phyloP scores from a whole-genome alignment of 352 stramenopile genomes.

The Pythium dissotocum region DNA sequence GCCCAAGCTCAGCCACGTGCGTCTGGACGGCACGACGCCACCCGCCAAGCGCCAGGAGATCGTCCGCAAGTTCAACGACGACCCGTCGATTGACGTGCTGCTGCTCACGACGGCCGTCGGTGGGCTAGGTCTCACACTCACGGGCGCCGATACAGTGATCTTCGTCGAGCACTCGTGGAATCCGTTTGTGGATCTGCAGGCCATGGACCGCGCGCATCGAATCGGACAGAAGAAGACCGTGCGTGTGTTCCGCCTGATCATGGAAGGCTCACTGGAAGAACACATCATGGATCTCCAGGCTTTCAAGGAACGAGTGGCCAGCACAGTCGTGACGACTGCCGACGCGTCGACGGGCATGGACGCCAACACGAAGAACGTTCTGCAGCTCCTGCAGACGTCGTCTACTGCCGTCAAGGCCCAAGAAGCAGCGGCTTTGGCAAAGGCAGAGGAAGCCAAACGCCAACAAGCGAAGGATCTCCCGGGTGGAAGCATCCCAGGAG shows the following conservation, averaged over 20 bases:
- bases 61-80: slow-evolving; percentile 92
- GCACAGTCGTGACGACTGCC: slow-evolving; percentile 55
- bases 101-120: slow-evolving; percentile 96
- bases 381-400: slow-evolving; percentile 58
- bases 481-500: slow-evolving; percentile 18
- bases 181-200: slow-evolving; percentile 94
- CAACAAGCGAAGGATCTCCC: background rate
- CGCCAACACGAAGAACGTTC: slow-evolving; percentile 60
- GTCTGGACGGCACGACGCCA: slow-evolving; percentile 92
- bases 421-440: slow-evolving; percentile 25
- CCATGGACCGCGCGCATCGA: slow-evolving; percentile 86
- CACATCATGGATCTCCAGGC: slow-evolving; percentile 78
- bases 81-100: slow-evolving; percentile 92
- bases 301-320: slow-evolving; percentile 78
- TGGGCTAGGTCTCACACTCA: slow-evolving; percentile 96
- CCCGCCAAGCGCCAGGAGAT: slow-evolving; percentile 67
- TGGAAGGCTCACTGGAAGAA: slow-evolving; percentile 71
- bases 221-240: slow-evolving; percentile 74
- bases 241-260: slow-evolving; percentile 80
- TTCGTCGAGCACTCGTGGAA: slow-evolving; percentile 99
- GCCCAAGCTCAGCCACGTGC: slow-evolving; percentile 74
- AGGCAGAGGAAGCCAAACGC: slow-evolving; percentile 7
- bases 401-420: slow-evolving; percentile 43
- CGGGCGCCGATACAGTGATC: slow-evolving; percentile 95
- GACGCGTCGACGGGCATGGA: slow-evolving; percentile 63